These are phyloP conservation scores for Fusarium goolgardi DNA, from an alignment of 2,329 filamentous ascomycete genomes.

Conservation along the genomic window DNA sequence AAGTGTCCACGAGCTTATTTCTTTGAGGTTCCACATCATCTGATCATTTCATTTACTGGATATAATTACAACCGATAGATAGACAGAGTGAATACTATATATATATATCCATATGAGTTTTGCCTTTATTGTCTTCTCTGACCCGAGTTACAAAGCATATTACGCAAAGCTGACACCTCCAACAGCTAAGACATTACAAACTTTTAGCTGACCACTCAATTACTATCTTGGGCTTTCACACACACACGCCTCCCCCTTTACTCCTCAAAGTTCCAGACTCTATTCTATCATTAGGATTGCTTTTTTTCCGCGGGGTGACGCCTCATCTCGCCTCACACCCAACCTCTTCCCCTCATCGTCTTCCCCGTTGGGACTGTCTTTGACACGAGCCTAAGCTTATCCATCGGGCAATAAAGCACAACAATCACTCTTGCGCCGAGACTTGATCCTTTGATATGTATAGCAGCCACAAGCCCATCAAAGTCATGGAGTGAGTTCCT, in stretches of 20 bases:
- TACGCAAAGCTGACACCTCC: constrained; percentile 5
- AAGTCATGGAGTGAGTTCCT: constrained; percentile 53
- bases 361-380: constrained; percentile 40
- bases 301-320: constrained; percentile 40
- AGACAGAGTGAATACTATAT: not conserved
- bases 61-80: not conserved
- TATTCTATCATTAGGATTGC: constrained; percentile 7
- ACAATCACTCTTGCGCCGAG: constrained; percentile 21
- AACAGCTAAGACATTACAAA: constrained; percentile 16
- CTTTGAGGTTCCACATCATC: constrained; percentile 19
- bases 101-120: constrained; percentile 8
- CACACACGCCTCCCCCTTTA: constrained; percentile 6
- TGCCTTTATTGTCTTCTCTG: not conserved
- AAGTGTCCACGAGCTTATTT: constrained; percentile 37
- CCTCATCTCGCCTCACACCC: constrained; percentile 23
- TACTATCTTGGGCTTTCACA: not conserved
- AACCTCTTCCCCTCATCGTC: constrained; percentile 32
- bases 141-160: constrained; percentile 19
- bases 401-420: constrained; percentile 35
- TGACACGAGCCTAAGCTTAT: constrained; percentile 34
- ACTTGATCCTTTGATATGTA: constrained; percentile 47
- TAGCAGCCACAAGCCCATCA: constrained; percentile 54
- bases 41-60: constrained; percentile 11
- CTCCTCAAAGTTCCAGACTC: constrained; percentile 31
- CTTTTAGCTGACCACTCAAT: constrained; percentile 3